Evolutionary conservation across 2,329 filamentous ascomycete genomes (phyloP).

Genomic region (Apiospora sp.): DNA sequence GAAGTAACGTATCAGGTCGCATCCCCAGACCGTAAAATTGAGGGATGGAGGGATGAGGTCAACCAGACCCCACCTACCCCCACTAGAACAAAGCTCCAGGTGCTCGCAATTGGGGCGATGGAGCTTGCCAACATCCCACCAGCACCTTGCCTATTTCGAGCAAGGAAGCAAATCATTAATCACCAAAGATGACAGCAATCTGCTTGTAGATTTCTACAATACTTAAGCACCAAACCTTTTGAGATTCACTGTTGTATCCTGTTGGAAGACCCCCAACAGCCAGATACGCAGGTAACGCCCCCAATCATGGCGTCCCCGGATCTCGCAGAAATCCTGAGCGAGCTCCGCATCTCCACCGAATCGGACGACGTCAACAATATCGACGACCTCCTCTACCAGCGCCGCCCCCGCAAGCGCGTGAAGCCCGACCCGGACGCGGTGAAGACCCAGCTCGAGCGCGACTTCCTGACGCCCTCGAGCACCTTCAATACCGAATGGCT

Average conservation of each 20-base stretch:
- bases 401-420: constrained; percentile 50
- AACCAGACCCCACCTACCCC: not conserved
- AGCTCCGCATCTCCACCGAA: constrained; percentile 54
- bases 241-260: not conserved
- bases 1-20: not conserved
- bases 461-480: constrained; percentile 81
- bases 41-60: not conserved
- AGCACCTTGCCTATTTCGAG: not conserved
- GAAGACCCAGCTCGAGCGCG: constrained; percentile 75
- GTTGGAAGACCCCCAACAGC: not conserved
- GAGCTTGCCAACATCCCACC: constrained; percentile 21
- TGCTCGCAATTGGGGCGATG: not conserved
- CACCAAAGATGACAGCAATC: not conserved
- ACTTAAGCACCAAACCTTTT: not conserved
- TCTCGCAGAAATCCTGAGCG: constrained; percentile 58
- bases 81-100: constrained; percentile 14
- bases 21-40: not conserved
- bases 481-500: constrained; percentile 87
- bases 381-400: constrained; percentile 64
- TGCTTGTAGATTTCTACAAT: not conserved
- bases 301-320: constrained; percentile 27
- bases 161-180: constrained; percentile 6
- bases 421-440: constrained; percentile 67
- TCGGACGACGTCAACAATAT: constrained; percentile 49
- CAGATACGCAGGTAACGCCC: constrained; percentile 10